Evolutionary conservation across 495 filamentous ascomycete species (phyloP).

Genomic region (Penicillium soppii): DNA sequence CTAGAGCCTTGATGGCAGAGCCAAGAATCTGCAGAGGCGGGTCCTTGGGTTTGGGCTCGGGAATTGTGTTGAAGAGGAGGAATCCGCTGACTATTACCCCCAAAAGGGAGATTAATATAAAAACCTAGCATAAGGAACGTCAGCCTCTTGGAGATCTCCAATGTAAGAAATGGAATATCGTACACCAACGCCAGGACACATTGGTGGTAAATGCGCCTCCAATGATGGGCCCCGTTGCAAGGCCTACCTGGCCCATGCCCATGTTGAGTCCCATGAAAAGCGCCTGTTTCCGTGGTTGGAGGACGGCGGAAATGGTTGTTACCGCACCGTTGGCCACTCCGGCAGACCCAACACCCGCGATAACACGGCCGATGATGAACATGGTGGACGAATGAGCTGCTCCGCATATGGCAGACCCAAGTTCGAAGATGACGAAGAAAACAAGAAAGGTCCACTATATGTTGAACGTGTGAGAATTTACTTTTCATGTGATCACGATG

Average conservation of each 20-base stretch:
- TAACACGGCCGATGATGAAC: slow-evolving; percentile 38
- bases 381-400: slow-evolving; percentile 40
- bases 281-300: slow-evolving; percentile 19
- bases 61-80: slow-evolving; percentile 40
- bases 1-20: slow-evolving; percentile 9
- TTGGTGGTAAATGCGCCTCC: slow-evolving; percentile 30
- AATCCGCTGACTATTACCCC: slow-evolving; percentile 52
- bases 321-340: slow-evolving; percentile 20
- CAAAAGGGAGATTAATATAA: slow-evolving; percentile 56
- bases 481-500: slow-evolving; percentile 1
- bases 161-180: slow-evolving; percentile 2
- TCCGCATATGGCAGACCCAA: slow-evolving; percentile 66
- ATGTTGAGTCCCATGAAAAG: slow-evolving; percentile 23
- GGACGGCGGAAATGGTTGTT: slow-evolving; percentile 15
- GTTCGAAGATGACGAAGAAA: slow-evolving; percentile 59
- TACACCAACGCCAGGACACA: slow-evolving; percentile 37
- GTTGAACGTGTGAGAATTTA: slow-evolving; percentile 3
- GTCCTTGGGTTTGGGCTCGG: slow-evolving; percentile 7
- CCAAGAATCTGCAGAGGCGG: slow-evolving; percentile 4
- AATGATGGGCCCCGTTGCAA: slow-evolving; percentile 28
- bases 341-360: slow-evolving; percentile 58
- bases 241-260: slow-evolving; percentile 25
- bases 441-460: slow-evolving; percentile 21
- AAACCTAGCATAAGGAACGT: background rate
- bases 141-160: background rate